Conservation (phyloP, 1,284 basidiomycete species). For the Tilletia walkeri region DNA sequence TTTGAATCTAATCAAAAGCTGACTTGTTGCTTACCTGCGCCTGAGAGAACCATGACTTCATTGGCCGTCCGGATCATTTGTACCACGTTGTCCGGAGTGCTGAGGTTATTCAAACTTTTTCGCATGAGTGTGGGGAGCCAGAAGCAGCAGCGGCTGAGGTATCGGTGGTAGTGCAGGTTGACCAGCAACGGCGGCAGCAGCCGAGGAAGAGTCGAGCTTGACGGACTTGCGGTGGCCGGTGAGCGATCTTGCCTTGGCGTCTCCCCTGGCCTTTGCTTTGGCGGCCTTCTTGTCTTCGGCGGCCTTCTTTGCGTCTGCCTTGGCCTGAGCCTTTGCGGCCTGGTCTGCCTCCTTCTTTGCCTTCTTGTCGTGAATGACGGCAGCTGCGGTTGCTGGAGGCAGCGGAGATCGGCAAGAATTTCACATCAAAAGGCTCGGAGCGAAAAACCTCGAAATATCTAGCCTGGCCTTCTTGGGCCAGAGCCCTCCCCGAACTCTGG, state of each 20-base stretch:
- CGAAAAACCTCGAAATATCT: too few relatives aligned
- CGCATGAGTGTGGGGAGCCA: conserved; percentile 58
- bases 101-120: conserved; percentile 71
- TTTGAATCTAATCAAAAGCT: not conserved
- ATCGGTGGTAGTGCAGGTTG: not conserved
- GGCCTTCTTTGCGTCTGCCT: conserved; percentile 4
- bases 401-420: too few relatives aligned
- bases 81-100: conserved; percentile 78
- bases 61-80: conserved; percentile 69
- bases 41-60: conserved; percentile 81
- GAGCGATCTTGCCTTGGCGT: conserved; percentile 66
- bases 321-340: conserved; percentile 9
- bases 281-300: not conserved
- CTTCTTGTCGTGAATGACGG: conserved; percentile 3
- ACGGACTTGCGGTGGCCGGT: conserved; percentile 1
- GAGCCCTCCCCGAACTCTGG: too few relatives aligned
- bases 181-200: not conserved
- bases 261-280: conserved; percentile 60
- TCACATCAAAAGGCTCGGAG: too few relatives aligned
- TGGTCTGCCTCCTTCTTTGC: conserved; percentile 14
- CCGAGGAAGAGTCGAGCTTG: not conserved
- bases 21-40: conserved; percentile 63
- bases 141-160: not conserved
- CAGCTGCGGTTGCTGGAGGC: not conserved
- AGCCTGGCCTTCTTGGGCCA: too few relatives aligned